Percentiles rank a stretch among this genome's conserved stretches.
phyloP scores from a whole-genome alignment of 2,329 filamentous ascomycete species.

The Colletotrichum karsti region DNA sequence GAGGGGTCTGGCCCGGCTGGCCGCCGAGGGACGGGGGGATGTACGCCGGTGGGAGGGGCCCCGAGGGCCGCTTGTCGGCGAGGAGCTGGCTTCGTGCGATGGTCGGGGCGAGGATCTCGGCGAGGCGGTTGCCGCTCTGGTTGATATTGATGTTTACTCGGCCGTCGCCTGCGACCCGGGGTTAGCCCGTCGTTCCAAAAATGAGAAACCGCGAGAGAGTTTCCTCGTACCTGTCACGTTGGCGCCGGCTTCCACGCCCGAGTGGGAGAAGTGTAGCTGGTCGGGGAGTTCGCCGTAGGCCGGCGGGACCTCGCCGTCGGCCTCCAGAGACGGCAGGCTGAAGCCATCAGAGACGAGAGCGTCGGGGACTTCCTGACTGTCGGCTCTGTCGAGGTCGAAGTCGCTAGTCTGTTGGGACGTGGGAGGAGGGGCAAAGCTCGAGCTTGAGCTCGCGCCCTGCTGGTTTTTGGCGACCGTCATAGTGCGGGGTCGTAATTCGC shows the following conservation, averaged over 20 bases:
- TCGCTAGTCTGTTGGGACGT: conserved; percentile 4
- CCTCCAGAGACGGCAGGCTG: conserved; percentile 49
- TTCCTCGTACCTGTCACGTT: conserved; percentile 58
- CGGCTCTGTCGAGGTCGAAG: conserved; percentile 21
- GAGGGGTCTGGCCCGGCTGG: conserved; percentile 63
- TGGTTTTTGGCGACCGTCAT: conserved; percentile 25
- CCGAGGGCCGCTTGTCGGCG: conserved; percentile 47
- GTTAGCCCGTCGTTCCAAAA: too few species aligned
- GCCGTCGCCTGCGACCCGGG: conserved; percentile 77
- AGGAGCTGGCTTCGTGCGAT: conserved; percentile 62
- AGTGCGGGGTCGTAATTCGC: not conserved
- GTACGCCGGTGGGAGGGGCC: conserved; percentile 71
- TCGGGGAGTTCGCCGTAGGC: conserved; percentile 67
- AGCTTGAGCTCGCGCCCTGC: conserved; percentile 19
- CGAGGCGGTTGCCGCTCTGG: conserved; percentile 72
- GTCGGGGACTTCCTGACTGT: conserved; percentile 36
- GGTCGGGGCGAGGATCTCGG: conserved; percentile 73
- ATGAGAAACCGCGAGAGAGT: not conserved
- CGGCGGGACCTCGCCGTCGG: conserved; percentile 55
- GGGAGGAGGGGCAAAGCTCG: conserved; percentile 22
- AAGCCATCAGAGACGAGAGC: conserved; percentile 49
- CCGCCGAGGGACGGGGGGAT: conserved; percentile 78
- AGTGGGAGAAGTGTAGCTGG: conserved; percentile 66
- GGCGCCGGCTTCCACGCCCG: conserved; percentile 70
- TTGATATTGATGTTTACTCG: conserved; percentile 84